These are phyloP conservation scores for Schizochytrium sp. DNA, from an alignment of 108 stramenopile genomes.

Conservation along the genomic window DNA sequence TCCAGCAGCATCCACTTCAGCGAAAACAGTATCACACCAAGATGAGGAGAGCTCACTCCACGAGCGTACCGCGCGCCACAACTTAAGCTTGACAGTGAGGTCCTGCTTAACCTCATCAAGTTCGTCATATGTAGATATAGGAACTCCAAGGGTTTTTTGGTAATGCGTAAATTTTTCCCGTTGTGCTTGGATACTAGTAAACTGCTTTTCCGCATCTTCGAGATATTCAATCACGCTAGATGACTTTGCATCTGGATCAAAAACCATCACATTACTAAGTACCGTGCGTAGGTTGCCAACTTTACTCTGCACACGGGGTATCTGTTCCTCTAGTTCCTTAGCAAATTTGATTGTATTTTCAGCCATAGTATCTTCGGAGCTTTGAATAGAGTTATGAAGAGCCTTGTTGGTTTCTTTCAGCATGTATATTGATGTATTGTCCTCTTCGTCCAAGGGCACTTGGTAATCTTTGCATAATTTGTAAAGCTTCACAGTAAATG, in stretches of 20 bases:
- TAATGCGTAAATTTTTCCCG: not conserved
- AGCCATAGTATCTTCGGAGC: conserved; percentile 1
- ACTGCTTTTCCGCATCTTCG: not conserved
- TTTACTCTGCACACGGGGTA: conserved; percentile 12
- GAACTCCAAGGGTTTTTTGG: conserved; percentile 41
- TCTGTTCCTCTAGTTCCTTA: conserved; percentile 34
- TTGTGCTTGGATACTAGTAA: not conserved
- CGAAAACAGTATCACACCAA: conserved; percentile 63
- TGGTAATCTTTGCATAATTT: conserved; percentile 28
- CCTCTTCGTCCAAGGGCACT: conserved; percentile 20
- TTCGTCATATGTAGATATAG: not conserved
- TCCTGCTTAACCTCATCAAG: conserved; percentile 71
- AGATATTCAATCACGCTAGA: conserved; percentile 26
- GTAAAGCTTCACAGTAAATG: conserved; percentile 67
- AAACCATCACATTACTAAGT: conserved; percentile 12
- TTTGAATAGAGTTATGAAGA: not conserved
- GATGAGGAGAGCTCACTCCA: conserved; percentile 61
- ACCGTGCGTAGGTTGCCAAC: not conserved
- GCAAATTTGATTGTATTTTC: conserved; percentile 48
- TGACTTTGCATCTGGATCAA: not conserved
- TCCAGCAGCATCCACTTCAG: conserved; percentile 64
- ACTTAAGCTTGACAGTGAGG: conserved; percentile 65
- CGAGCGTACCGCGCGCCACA: conserved; percentile 65
- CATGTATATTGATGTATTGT: conserved; percentile 39
- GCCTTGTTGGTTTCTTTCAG: conserved; percentile 32